phyloP scores from a whole-genome alignment of 306 rosid species.

The Leucaena leucocephala region DNA sequence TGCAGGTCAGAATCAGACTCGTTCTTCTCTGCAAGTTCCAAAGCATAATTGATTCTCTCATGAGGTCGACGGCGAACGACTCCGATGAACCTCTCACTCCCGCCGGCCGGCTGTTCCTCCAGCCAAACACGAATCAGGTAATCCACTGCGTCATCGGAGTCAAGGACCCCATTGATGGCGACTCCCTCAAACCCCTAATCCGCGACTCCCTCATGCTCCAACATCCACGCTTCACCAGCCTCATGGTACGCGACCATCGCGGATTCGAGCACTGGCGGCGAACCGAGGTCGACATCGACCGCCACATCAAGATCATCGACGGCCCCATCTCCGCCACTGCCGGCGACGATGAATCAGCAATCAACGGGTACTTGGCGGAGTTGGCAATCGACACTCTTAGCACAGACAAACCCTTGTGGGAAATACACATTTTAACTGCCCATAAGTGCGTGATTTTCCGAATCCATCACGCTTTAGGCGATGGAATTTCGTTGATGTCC shows the following conservation, averaged over 20 bases:
- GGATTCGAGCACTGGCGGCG: conserved; percentile 81
- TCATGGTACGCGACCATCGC: conserved; percentile 56
- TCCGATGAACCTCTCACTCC: conserved; percentile 73
- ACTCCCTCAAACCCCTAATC: conserved; percentile 41
- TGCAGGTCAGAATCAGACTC: not conserved
- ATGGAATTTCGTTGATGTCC: conserved; percentile 87
- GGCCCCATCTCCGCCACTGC: conserved; percentile 15
- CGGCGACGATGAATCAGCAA: conserved; percentile 42
- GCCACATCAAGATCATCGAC: conserved; percentile 49
- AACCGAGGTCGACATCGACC: conserved; percentile 52
- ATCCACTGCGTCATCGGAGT: conserved; percentile 70
- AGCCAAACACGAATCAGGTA: conserved; percentile 60
- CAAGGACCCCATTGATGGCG: conserved; percentile 50
- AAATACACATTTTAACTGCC: conserved; percentile 61
- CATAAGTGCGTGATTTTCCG: conserved; percentile 67
- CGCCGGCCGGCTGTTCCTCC: conserved; percentile 74
- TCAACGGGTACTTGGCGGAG: conserved; percentile 62
- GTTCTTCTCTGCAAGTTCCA: not conserved
- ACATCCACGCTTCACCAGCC: conserved; percentile 76
- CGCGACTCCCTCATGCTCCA: conserved; percentile 47
- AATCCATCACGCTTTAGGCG: conserved; percentile 80
- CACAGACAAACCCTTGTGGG: conserved; percentile 82
- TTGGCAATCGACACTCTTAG: conserved; percentile 42
- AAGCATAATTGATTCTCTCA: not conserved
- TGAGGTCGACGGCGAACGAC: conserved; percentile 27